Conservation (phyloP, 2,329 filamentous ascomycete species). For the Fusarium begoniae region DNA sequence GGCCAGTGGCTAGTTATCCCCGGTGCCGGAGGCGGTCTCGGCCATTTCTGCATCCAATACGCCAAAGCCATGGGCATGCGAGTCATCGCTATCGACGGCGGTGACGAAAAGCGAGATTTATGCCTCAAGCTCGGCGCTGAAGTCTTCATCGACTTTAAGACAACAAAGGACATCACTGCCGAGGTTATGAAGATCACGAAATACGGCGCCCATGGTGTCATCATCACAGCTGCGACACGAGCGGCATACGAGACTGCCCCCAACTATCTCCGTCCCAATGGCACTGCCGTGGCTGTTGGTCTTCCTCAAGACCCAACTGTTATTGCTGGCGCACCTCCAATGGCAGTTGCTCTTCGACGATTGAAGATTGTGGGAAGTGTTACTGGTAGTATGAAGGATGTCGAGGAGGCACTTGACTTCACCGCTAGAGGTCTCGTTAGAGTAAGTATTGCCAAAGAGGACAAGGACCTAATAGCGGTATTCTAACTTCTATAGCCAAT, state of each 20-base stretch:
- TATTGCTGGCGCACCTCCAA: constrained; percentile 33
- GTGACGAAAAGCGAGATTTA: constrained; percentile 78
- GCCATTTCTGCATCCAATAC: constrained; percentile 80
- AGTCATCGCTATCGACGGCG: constrained; percentile 80
- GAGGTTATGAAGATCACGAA: constrained; percentile 78
- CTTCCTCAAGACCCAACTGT: constrained; percentile 61
- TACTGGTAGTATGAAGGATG: constrained; percentile 35
- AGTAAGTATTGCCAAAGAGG: not conserved
- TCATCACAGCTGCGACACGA: constrained; percentile 84
- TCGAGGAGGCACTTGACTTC: constrained; percentile 41
- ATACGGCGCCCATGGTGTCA: constrained; percentile 85
- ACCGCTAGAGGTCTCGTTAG: constrained; percentile 36
- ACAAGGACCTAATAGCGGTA: accelerated
- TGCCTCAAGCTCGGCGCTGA: constrained; percentile 74
- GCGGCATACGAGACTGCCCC: constrained; percentile 94
- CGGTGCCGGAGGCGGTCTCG: constrained; percentile 84
- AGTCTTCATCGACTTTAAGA: constrained; percentile 80
- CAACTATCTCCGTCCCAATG: constrained; percentile 81
- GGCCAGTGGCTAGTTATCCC: constrained; percentile 83
- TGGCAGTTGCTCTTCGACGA: constrained; percentile 23
- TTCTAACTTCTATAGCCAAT: constrained; percentile 32
- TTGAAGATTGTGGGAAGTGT: constrained; percentile 41
- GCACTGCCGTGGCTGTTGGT: constrained; percentile 84
- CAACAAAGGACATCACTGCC: constrained; percentile 76
- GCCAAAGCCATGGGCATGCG: constrained; percentile 86